Percentiles rank a stretch among this genome's conserved stretches.
These are phyloP conservation scores for Mucor lusitanicus DNA, from an alignment of 371 early-diverging fungal genomes.

Conservation along the genomic window DNA sequence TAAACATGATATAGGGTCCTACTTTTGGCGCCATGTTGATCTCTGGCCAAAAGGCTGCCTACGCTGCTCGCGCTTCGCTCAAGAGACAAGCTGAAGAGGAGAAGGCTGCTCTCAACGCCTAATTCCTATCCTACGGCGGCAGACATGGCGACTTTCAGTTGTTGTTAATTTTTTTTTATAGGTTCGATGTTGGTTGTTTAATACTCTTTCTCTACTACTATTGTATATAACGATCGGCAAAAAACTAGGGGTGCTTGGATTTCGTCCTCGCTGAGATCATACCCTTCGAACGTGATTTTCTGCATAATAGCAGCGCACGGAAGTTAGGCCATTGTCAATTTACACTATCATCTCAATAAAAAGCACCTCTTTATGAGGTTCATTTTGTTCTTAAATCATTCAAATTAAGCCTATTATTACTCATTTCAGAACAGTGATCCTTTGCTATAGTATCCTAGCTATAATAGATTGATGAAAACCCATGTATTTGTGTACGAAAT, in stretches of 20 bases:
- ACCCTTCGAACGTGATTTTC: slow-evolving; percentile 51
- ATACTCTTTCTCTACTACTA: background rate
- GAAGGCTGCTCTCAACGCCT: slow-evolving; percentile 11
- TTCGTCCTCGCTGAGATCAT: slow-evolving; percentile 41
- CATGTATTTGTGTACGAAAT: background rate
- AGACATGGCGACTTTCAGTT: slow-evolving; percentile 18
- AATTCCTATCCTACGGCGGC: background rate
- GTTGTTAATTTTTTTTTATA: slow-evolving; percentile 18
- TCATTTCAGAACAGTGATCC: too few species aligned
- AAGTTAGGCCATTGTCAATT: slow-evolving; percentile 26
- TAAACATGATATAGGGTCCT: slow-evolving; percentile 45
- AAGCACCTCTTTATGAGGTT: background rate
- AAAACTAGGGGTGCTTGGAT: slow-evolving; percentile 46
- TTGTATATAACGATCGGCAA: slow-evolving; percentile 24
- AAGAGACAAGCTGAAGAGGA: slow-evolving; percentile 32
- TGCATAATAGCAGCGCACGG: slow-evolving; percentile 50
- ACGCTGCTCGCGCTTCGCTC: slow-evolving; percentile 53
- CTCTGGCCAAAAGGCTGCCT: slow-evolving; percentile 73
- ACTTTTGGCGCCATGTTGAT: slow-evolving; percentile 78
- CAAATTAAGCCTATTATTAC: background rate
- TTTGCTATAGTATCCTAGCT: background rate
- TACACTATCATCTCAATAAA: background rate
- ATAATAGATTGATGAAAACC: background rate
- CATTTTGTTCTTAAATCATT: background rate
- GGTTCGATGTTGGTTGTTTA: slow-evolving; percentile 16